Evolutionary conservation across 139 green algal species (phyloP).

Genomic region (Dunaliella sp.): DNA sequence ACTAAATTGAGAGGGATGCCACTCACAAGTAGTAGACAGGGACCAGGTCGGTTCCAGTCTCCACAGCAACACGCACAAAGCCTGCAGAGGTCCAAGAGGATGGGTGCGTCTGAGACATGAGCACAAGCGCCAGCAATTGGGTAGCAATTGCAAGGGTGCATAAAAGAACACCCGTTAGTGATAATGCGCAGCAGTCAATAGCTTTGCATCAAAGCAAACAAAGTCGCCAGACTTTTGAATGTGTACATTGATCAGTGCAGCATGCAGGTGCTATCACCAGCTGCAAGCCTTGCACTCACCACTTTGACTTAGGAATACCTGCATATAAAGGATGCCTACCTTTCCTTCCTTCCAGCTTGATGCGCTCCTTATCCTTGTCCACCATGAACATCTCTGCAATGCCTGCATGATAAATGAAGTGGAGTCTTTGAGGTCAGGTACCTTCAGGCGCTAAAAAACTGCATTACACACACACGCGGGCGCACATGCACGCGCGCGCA

Average conservation of each 20-base stretch:
- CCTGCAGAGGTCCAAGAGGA: not conserved
- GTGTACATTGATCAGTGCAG: not conserved
- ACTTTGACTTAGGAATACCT: too few relatives aligned
- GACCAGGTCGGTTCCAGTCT: not conserved
- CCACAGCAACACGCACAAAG: slow-evolving; percentile 38
- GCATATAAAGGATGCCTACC: too few relatives aligned
- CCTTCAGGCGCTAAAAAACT: too few relatives aligned
- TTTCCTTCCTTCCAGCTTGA: slow-evolving; percentile 36
- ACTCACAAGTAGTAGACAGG: slow-evolving; percentile 16
- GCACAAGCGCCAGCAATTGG: too few relatives aligned
- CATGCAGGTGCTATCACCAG: not conserved
- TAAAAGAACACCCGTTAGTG: too few relatives aligned
- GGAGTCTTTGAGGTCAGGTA: not conserved
- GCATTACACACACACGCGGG: not conserved
- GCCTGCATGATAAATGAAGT: not conserved
- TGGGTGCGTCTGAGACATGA: not conserved
- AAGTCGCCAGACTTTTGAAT: not conserved
- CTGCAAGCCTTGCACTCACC: not conserved
- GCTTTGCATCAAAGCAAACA: too few relatives aligned
- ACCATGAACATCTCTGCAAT: slow-evolving; percentile 30
- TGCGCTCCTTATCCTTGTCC: slow-evolving; percentile 26
- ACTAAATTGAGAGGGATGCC: too few relatives aligned
- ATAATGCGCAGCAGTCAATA: too few relatives aligned
- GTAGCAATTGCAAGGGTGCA: not conserved
- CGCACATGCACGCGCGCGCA: not conserved